Conservation (phyloP, 2,329 filamentous ascomycete genomes). For the Coniochaeta ligniaria region DNA sequence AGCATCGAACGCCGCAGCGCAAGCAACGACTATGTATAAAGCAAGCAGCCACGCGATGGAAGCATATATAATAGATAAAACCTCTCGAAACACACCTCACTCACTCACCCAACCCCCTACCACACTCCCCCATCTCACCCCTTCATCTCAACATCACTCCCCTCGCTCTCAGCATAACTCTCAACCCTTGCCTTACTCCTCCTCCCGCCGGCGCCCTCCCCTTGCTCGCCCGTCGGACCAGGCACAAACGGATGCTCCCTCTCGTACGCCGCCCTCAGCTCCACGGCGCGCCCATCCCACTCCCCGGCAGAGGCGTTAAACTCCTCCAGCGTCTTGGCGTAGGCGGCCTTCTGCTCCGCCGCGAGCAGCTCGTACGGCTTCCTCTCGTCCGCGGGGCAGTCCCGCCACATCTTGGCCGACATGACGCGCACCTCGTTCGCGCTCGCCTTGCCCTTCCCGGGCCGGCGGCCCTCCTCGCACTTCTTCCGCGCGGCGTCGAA, state of each 20-base stretch:
- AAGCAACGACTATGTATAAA: neutral
- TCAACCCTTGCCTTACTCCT: slow-evolving; percentile 21
- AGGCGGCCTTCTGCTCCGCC: slow-evolving; percentile 59
- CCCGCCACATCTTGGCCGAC: slow-evolving; percentile 87
- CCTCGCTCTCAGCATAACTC: slow-evolving; percentile 30
- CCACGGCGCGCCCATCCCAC: slow-evolving; percentile 65
- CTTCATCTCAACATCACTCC: slow-evolving; percentile 9
- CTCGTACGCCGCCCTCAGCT: slow-evolving; percentile 45
- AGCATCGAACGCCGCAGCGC: neutral
- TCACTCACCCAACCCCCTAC: neutral
- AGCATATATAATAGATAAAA: neutral
- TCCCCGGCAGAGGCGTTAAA: slow-evolving; percentile 40
- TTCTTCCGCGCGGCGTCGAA: slow-evolving; percentile 54
- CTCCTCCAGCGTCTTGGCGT: slow-evolving; percentile 47
- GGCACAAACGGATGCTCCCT: slow-evolving; percentile 37
- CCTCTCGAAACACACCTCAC: neutral
- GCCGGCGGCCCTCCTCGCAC: slow-evolving; percentile 59
- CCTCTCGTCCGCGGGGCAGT: slow-evolving; percentile 61
- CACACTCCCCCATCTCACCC: slow-evolving; percentile 13
- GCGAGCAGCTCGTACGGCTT: slow-evolving; percentile 73
- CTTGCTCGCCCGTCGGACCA: slow-evolving; percentile 1
- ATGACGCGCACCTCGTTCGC: slow-evolving; percentile 81
- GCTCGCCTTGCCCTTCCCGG: slow-evolving; percentile 56
- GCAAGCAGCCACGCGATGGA: neutral
- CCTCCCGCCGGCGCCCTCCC: slow-evolving; percentile 16